Percentiles rank a stretch among this genome's conserved stretches.
phyloP scores from a whole-genome alignment of 768 basidiomycete genomes.

The Hebeloma cylindrosporum region DNA sequence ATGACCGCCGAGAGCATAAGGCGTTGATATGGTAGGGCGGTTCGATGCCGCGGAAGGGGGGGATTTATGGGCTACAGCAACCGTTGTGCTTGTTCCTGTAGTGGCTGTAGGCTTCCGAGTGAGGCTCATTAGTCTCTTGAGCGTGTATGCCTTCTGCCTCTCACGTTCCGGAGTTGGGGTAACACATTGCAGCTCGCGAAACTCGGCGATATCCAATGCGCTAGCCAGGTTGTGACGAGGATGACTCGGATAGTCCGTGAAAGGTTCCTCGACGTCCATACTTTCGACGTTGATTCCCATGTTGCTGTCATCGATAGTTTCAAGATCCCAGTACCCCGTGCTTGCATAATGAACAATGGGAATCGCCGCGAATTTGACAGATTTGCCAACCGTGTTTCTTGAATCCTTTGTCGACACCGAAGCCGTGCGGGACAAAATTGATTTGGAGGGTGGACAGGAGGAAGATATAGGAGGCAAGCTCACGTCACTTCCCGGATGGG shows the following conservation, averaged over 20 bases:
- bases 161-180: conserved; percentile 27
- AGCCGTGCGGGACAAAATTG: conserved; percentile 57
- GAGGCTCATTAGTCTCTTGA: conserved; percentile 38
- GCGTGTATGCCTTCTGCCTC: conserved; percentile 25
- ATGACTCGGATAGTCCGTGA: conserved; percentile 17
- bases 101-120: conserved; percentile 23
- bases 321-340: conserved; percentile 30
- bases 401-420: conserved; percentile 47
- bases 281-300: conserved; percentile 37
- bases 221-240: conserved; percentile 15
- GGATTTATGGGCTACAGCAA: conserved; percentile 11
- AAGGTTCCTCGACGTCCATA: conserved; percentile 37
- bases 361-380: conserved; percentile 70
- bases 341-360: conserved; percentile 58
- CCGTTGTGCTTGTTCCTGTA: conserved; percentile 12
- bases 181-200: conserved; percentile 23
- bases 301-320: conserved; percentile 13
- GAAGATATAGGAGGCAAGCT: conserved; percentile 23
- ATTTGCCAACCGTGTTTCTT: conserved; percentile 40
- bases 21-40: conserved; percentile 44
- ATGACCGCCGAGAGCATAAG: conserved; percentile 44
- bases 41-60: conserved; percentile 14
- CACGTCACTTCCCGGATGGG: conserved; percentile 10
- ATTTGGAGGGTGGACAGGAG: conserved; percentile 47
- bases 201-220: conserved; percentile 16